Base-by-base conservation (phyloP, 176 grass and related monocot species). In the Luzula sylvatica region DNA sequence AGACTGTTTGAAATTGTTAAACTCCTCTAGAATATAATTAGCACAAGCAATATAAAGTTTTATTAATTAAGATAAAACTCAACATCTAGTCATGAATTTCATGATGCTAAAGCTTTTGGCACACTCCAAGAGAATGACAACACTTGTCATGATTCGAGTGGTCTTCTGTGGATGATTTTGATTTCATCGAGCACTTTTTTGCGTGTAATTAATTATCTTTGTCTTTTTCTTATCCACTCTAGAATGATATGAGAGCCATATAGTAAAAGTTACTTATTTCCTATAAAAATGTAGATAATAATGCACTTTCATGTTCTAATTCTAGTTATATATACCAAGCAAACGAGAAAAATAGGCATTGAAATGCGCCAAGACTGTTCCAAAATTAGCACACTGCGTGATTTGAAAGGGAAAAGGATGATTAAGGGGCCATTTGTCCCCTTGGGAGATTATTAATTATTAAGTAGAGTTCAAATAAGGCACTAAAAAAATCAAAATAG, bases 121-220 rank as follows among this genome's bases (percentile, higher is more conserved):
- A 56, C 53, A 56, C 53, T 56, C 30, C 53, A 56, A 56, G 11
- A 38, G 53, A 56, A 18, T 15, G 8, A 56, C 19, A 22, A 9
- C 30, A 57, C 29, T 11, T 57, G 15, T 27, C 54, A 57, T 40
- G 20, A 12, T 57, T 39, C 19, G 20, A 11, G 26, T 3, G 8
- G 54, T 40, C 16, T 57, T 11, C 17, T 57, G 52, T 12, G 15
- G n/a, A 38, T 40, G 54, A 40, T 15, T 57, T 18, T 14, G 54
- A 57, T 57, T 40, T 40, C 7, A 17, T 35, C 9, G 38, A 57
- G 8, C 29, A 57, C 38, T 1, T 57, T 29, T 56, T 39, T 40
- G 28, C 53, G 53, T 56, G 30, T 35, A 35, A 35, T 35, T 1
- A 35, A 56, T 38, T 56, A 56, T 30, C 15, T 29, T 3, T 56